A percentile compares a stretch with the other conserved stretches of the same genome.
Evolutionary conservation across 2,329 filamentous ascomycete genomes (phyloP).

Genomic region (Xylariales sp.): DNA sequence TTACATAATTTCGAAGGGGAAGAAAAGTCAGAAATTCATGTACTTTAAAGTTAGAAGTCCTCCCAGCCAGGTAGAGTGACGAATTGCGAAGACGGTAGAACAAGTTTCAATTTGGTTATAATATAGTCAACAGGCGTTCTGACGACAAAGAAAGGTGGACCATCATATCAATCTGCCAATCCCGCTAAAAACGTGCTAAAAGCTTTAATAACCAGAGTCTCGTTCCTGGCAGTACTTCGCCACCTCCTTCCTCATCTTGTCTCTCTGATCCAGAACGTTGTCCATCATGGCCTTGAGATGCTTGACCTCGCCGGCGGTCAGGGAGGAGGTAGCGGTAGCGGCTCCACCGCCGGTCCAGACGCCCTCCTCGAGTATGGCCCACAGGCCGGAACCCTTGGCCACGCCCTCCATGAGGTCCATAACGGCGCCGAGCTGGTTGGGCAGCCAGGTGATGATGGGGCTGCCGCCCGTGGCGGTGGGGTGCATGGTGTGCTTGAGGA

Average conservation of each 20-base stretch:
- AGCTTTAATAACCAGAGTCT: constrained; percentile 13
- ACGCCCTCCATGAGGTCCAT: constrained; percentile 65
- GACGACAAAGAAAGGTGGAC: no score
- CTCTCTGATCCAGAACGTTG: constrained; percentile 56
- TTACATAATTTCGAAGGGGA: no score
- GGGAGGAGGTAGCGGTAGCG: no score
- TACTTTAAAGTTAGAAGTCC: no score
- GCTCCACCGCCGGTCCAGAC: constrained; percentile 37
- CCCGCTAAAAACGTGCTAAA: no score
- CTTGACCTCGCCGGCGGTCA: no score
- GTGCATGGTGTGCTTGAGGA: constrained; percentile 71
- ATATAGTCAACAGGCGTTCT: no score
- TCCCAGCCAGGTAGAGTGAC: no score
- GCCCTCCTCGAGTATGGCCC: constrained; percentile 37
- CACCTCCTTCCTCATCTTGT: constrained; percentile 68
- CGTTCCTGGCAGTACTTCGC: constrained; percentile 68
- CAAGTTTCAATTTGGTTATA: no score
- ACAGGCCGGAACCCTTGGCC: constrained; percentile 42
- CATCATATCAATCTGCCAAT: no score
- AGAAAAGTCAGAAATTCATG: no score
- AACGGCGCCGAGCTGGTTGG: constrained; percentile 74
- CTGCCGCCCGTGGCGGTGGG: constrained; percentile 77
- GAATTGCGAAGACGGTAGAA: no score
- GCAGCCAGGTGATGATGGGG: constrained; percentile 80
- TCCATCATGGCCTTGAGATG: constrained; percentile 75